Percentiles rank a stretch among this genome's conserved stretches.
phyloP scores from a whole-genome alignment of 2,329 filamentous ascomycete genomes.

The Colletotrichum tropicicola region DNA sequence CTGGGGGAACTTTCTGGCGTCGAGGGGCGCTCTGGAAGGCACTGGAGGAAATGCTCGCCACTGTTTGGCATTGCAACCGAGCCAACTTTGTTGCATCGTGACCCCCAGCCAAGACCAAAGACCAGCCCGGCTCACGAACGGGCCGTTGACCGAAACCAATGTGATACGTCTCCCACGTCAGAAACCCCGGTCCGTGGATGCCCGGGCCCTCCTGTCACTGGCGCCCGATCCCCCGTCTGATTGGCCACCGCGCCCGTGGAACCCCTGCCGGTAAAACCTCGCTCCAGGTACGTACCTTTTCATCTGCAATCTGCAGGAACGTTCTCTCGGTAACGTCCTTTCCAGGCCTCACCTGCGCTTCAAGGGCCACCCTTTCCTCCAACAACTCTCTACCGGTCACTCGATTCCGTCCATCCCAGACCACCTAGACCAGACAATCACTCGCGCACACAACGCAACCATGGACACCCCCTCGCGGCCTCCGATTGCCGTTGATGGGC shows the following conservation, averaged over 20 bases:
- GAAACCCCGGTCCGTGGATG: conserved; percentile 23
- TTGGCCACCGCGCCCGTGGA: conserved; percentile 1
- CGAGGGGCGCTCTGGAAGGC: background rate
- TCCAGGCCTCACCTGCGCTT: conserved; percentile 13
- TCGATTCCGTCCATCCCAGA: conserved; percentile 24
- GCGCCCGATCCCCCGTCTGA: background rate
- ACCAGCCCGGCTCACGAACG: conserved; percentile 28
- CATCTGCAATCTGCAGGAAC: conserved; percentile 14
- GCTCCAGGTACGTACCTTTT: conserved; percentile 3
- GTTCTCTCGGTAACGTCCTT: conserved; percentile 28
- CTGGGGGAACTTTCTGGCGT: background rate
- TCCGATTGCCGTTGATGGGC: background rate
- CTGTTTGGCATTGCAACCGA: conserved; percentile 29
- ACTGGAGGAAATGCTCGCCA: background rate
- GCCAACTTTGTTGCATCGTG: conserved; percentile 22
- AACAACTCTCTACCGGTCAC: background rate
- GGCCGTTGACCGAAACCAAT: conserved; percentile 32
- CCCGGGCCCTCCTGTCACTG: conserved; percentile 21
- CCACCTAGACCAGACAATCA: conserved; percentile 16
- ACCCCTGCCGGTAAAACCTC: background rate
- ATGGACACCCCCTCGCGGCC: background rate
- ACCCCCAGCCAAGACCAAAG: conserved; percentile 11
- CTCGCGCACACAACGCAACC: background rate
- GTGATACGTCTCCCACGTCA: conserved; percentile 31
- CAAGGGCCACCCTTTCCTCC: conserved; percentile 1